A percentile compares a stretch with the other conserved stretches of the same genome.
phyloP scores from a whole-genome alignment of 192 early-diverging fungal genomes.

The Martensiomyces pterosporus region DNA sequence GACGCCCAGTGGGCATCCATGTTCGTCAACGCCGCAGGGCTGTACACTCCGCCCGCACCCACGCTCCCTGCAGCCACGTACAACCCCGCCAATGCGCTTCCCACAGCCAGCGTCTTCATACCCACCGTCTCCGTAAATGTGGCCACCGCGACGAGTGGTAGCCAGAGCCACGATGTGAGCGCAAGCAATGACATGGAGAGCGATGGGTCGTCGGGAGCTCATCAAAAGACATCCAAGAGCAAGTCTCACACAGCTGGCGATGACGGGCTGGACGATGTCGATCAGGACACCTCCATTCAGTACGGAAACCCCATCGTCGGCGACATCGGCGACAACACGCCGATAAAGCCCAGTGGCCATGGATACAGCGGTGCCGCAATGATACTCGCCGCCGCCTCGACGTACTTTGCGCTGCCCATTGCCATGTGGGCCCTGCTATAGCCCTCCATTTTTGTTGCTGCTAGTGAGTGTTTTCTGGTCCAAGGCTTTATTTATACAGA shows the following conservation, averaged over 20 bases:
- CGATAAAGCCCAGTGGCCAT: conserved; percentile 26
- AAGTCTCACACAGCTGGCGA: too few relatives aligned
- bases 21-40: conserved; percentile 34
- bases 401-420: background rate
- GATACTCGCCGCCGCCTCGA: too few relatives aligned
- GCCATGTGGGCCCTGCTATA: background rate
- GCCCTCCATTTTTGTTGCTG: too few relatives aligned
- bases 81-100: conserved; percentile 7
- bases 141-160: background rate
- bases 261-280: too few relatives aligned
- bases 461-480: too few relatives aligned
- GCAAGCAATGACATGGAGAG: too few relatives aligned
- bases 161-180: background rate
- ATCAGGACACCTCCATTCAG: conserved; percentile 9
- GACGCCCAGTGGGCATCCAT: conserved; percentile 28
- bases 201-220: too few relatives aligned
- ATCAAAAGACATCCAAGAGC: too few relatives aligned
- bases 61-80: conserved; percentile 2
- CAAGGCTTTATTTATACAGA: background rate
- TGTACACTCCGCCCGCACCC: conserved; percentile 32
- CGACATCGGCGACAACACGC: conserved; percentile 13
- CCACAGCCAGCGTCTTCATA: background rate
- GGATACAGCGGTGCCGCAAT: conserved; percentile 25
- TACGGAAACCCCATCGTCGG: conserved; percentile 43
- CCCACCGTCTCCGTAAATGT: background rate